These are phyloP conservation scores for Nematocida parisii DNA, from an alignment of 371 early-diverging fungal species.

Conservation along the genomic window DNA sequence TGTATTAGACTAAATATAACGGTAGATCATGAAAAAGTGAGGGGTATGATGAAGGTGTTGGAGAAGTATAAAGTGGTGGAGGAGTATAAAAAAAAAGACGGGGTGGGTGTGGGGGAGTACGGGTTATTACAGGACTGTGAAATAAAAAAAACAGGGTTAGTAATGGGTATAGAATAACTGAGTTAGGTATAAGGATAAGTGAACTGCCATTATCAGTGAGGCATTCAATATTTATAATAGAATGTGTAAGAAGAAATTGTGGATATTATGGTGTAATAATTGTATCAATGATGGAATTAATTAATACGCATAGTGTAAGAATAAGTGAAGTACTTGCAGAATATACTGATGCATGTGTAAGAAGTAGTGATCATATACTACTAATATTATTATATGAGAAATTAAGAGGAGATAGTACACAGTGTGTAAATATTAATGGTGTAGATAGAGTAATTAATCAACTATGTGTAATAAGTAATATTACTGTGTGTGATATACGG, in stretches of 20 bases:
- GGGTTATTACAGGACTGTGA: no score
- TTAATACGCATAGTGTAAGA: background rate
- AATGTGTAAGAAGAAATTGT: slow-evolving; percentile 1
- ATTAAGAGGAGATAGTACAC: background rate
- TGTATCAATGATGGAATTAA: slow-evolving; percentile 21
- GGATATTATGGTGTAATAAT: slow-evolving; percentile 16
- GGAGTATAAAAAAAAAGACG: no score
- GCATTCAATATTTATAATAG: slow-evolving; percentile 34
- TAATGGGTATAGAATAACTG: background rate
- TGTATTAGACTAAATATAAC: slow-evolving; percentile 12
- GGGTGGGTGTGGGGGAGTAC: no score
- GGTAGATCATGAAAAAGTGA: background rate
- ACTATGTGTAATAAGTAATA: background rate
- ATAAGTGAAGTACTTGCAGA: background rate
- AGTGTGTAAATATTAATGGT: background rate
- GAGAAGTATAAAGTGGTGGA: background rate
- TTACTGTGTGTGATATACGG: background rate
- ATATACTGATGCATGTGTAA: background rate
- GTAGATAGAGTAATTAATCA: background rate
- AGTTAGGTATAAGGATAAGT: slow-evolving; percentile 1
- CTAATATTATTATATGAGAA: background rate
- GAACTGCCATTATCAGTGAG: slow-evolving; percentile 12
- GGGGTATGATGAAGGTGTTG: background rate
- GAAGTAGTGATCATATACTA: slow-evolving; percentile 6
- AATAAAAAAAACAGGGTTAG: no score